These are phyloP conservation scores for Glycine tomentella DNA, from an alignment of 306 rosid species.

Conservation along the genomic window DNA sequence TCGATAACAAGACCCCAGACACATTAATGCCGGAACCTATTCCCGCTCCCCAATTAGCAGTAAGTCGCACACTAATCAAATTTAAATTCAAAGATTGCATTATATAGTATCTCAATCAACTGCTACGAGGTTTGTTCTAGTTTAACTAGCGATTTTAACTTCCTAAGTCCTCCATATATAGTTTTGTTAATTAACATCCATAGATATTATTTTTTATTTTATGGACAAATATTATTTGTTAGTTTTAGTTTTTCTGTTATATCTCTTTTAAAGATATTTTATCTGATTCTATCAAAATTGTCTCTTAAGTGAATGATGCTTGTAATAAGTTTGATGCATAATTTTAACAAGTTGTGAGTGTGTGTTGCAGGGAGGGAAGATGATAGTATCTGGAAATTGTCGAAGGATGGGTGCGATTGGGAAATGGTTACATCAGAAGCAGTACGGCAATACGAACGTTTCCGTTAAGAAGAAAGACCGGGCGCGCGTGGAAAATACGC, in stretches of 20 bases:
- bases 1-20: slow-evolving; percentile 47
- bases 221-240: too few species aligned
- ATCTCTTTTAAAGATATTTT: too few species aligned
- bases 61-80: slow-evolving; percentile 42
- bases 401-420: slow-evolving; percentile 68
- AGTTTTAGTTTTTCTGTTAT: too few species aligned
- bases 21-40: slow-evolving; percentile 55
- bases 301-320: too few species aligned
- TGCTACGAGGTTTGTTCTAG: too few species aligned
- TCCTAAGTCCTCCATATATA: too few species aligned
- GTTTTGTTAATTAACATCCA: too few species aligned
- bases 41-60: slow-evolving; percentile 66
- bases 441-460: slow-evolving; percentile 42
- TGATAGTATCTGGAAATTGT: slow-evolving; percentile 45
- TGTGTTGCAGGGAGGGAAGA: slow-evolving; percentile 65
- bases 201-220: too few species aligned
- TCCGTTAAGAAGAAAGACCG: slow-evolving; percentile 74
- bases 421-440: slow-evolving; percentile 88
- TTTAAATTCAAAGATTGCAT: neutral
- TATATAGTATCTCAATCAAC: too few species aligned
- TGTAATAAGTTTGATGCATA: too few species aligned
- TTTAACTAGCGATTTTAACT: too few species aligned
- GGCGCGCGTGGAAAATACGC: slow-evolving; percentile 76
- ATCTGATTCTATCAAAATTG: too few species aligned
- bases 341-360: neutral